Evolutionary conservation across 2,329 filamentous ascomycete genomes (phyloP), one percentile per base, ranked within the genome.

Genomic region (Gyromitra esculenta): DNA sequence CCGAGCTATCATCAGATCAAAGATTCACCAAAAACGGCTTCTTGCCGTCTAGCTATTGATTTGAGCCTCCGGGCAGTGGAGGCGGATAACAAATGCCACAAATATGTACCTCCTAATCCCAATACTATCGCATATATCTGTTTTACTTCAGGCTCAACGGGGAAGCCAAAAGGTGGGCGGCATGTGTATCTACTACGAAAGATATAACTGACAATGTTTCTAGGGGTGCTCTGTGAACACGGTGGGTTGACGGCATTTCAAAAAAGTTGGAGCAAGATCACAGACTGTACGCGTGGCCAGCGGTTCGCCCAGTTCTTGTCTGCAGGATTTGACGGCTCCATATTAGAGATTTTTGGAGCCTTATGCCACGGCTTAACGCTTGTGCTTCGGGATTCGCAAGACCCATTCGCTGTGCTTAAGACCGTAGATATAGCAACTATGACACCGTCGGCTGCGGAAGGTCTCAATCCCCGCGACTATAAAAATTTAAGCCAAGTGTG

Each of bases 101-200:
- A 59, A n/a, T 15, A 11, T 37, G 54, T 37, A 57, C 54, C 54
- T 37, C 11, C 5, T 5, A 6, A 37, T 37, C 54, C 54, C 54
- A 59, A 25, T 7, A 15, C 54, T 37, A 37, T 59, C 31, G 54
- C 54, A 59, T 59, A 59, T 11, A 59, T 59, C 54, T 59, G 54
- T 7, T 59, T 59, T 25, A 59, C 54, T 1, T 59, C 54, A 35
- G 54, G 54, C 2, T 59, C 54, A 15, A 59, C 54, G 25, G 54
- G 54, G 54, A 59, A 59, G 25, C 54, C 54, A 15, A 59, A 59
- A 59, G 54, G 54, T 59, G 31, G 25, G 25, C 5, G 11, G 1
- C 25, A 11, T 15, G 15, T n/a, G 15, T 59, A 59, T 2, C 7
- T 59, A 39, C 21, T 15, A 37, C 9, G 25, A 37, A 59, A 59